phyloP scores from a whole-genome alignment of 768 basidiomycete genomes.

The Cystofilobasidium bisporidii region DNA sequence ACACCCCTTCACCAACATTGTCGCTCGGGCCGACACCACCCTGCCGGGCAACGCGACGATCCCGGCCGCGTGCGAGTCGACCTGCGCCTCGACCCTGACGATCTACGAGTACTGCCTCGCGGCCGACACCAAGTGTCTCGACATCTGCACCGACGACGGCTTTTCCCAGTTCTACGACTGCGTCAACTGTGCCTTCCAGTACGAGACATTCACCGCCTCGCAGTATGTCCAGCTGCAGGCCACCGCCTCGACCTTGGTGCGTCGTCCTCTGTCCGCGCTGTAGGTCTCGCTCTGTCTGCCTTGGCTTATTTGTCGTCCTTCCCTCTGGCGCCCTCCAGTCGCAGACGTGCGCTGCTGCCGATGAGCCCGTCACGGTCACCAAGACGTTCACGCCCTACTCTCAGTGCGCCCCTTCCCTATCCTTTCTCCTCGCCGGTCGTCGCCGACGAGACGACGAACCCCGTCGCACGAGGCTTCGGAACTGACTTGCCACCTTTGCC shows the following conservation, averaged over 20 bases:
- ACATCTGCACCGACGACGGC: not conserved
- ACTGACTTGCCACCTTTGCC: not conserved
- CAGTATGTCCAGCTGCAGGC: not conserved
- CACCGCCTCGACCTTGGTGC: not conserved
- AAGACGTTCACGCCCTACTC: not conserved
- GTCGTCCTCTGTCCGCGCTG: not conserved
- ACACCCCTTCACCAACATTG: conserved; percentile 3
- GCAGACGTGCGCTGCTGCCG: not conserved
- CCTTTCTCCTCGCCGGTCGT: not conserved
- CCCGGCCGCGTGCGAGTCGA: not conserved
- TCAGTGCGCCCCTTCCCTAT: not conserved
- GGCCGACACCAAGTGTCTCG: not conserved
- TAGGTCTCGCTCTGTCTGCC: not conserved
- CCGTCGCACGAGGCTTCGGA: not conserved
- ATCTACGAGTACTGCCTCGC: not conserved
- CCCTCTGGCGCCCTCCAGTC: not conserved
- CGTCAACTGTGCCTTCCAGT: not conserved
- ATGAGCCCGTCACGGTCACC: not conserved
- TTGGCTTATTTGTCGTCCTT: not conserved
- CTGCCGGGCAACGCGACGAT: not conserved
- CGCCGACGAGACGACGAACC: too few species aligned
- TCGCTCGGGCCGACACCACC: not conserved
- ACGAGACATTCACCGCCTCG: not conserved
- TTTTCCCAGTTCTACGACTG: not conserved
- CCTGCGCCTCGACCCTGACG: not conserved